A percentile compares a stretch with the other conserved stretches of the same genome.
phyloP scores from a whole-genome alignment of 148 eudicot species.

The Vaccinium darrowii region DNA sequence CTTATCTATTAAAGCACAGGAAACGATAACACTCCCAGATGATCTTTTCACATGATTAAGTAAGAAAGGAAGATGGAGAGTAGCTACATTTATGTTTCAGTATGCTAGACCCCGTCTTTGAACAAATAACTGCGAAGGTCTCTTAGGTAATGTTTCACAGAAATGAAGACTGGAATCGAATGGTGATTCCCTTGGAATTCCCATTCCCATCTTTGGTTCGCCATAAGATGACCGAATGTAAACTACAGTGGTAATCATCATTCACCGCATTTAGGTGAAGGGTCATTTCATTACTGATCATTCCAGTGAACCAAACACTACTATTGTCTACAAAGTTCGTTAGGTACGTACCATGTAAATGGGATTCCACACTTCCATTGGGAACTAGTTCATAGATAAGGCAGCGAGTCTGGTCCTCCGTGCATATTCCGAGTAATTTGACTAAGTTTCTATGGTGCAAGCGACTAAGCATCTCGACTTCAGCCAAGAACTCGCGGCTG shows the following conservation, averaged over 20 bases:
- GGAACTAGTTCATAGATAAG: constrained; percentile 93
- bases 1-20: constrained; percentile 41
- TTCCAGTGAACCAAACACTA: not conserved
- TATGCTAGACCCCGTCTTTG: not conserved
- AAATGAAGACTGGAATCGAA: not conserved
- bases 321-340: not conserved
- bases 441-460: constrained; percentile 90
- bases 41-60: not conserved
- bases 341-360: constrained; percentile 70
- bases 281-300: not conserved
- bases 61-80: not conserved
- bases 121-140: not conserved
- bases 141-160: not conserved
- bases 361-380: constrained; percentile 95
- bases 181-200: constrained; percentile 2
- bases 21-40: not conserved
- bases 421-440: constrained; percentile 82
- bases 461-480: constrained; percentile 96
- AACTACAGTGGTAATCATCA: not conserved
- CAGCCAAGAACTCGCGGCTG: constrained; percentile 86
- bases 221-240: not conserved
- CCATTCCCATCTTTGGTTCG: not conserved
- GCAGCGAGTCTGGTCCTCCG: constrained; percentile 65
- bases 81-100: too few relatives aligned
- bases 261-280: not conserved